Base-by-base conservation (phyloP, 768 basidiomycete genomes). In the Multifurca ochricompacta region DNA sequence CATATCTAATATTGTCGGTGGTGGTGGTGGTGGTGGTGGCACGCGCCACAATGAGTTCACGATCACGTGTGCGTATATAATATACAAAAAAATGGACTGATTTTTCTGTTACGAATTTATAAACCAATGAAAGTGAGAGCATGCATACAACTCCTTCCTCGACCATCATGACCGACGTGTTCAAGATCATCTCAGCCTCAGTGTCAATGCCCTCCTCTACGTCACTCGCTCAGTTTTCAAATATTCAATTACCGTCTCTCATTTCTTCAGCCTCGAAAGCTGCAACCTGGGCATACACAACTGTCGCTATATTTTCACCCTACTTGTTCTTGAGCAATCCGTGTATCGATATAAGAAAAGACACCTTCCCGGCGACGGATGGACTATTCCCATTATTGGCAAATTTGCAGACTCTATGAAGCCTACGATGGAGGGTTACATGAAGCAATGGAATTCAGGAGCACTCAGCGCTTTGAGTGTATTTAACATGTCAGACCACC, bases 321-420 rank as follows among this genome's bases (percentile, higher is more conserved):
- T 99, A 37, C 82, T 99, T 46, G 72, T 81, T 42, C 75, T 95
- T 49, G 95, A 99, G 66, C 93, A 96, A 72, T 74, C 79, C 30
- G 79, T 93, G 18, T 99, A 95, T 69, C 76, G 95, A 32, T 78
- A 77, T 66, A 94, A 96, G 73, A 98, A 98, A 66, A 79, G 77
- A 18, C 80, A 87, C 62, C 78, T 97, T 6, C 93, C 95, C 0
- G 95, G 95, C 6, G 81, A 77, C 42, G 75, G 69, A 66, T 97
- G 92, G 93, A 96, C 92, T 11, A 93, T 96, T 59, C 96, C 96
- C n/a, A 64, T 99, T 64, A 97, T 99, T 52, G 96, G 96, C 53
- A 93, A 93, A 70, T 96, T 97, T 63, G 83, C 86, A 4, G 91
- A 97, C 66, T 94, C 91, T 4, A 73, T 95, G 73, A 80, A 85